These are phyloP conservation scores for Saccharomycopsis capsularis DNA, from an alignment of 805 yeast species.

Conservation along the genomic window DNA sequence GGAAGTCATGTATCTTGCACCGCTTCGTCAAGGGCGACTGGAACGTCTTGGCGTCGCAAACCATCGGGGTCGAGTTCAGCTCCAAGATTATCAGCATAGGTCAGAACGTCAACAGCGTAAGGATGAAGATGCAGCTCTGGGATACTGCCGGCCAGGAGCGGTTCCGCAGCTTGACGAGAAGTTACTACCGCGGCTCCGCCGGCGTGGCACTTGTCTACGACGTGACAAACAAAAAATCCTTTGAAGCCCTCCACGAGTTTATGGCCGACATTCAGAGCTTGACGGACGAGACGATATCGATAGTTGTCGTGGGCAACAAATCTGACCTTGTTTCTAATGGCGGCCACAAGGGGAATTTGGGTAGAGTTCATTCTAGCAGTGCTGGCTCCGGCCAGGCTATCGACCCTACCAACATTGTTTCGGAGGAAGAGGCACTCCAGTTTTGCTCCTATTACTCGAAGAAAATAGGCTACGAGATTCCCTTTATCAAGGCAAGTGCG, in stretches of 20 bases:
- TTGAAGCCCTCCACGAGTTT: constrained; percentile 28
- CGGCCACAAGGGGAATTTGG: not conserved
- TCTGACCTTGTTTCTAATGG: constrained; percentile 23
- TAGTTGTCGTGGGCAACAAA: constrained; percentile 33
- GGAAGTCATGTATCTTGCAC: constrained; percentile 38
- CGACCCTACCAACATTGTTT: constrained; percentile 28
- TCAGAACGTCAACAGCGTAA: constrained; percentile 10
- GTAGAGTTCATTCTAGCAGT: not conserved
- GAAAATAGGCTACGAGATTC: constrained; percentile 29
- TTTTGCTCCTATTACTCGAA: constrained; percentile 28
- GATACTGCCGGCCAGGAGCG: constrained; percentile 36
- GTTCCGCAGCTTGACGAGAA: constrained; percentile 33
- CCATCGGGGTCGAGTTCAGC: constrained; percentile 37
- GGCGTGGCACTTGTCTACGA: constrained; percentile 34
- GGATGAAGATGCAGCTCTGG: constrained; percentile 31
- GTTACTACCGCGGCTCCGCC: constrained; percentile 34
- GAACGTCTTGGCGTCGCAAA: constrained; percentile 28
- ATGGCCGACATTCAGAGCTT: constrained; percentile 29
- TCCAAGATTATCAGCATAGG: constrained; percentile 28
- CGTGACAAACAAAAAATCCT: constrained; percentile 25
- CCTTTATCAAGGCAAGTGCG: constrained; percentile 37
- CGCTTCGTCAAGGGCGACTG: constrained; percentile 29
- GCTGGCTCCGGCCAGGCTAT: constrained; percentile 10
- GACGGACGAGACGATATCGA: constrained; percentile 26
- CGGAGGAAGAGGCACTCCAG: constrained; percentile 31